Evolutionary conservation across 2,329 filamentous ascomycete genomes (phyloP).

Genomic region (Aspergillus flavus): DNA sequence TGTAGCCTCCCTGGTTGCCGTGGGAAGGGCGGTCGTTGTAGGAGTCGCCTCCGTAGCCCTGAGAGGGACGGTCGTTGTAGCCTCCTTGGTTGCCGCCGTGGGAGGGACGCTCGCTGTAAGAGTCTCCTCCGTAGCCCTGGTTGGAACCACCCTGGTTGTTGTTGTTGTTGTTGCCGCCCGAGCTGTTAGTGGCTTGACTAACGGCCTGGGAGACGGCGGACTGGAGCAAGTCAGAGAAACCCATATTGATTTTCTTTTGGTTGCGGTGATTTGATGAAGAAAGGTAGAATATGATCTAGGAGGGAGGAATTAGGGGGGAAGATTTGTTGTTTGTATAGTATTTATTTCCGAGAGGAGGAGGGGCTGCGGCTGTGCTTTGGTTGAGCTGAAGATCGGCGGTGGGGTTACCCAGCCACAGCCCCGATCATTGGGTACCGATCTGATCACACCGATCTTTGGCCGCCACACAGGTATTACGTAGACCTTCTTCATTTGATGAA

Average conservation of each 20-base stretch:
- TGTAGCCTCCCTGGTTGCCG: background rate
- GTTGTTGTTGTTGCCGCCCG: background rate
- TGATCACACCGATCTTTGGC: background rate
- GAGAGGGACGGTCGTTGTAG: background rate
- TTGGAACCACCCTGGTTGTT: background rate
- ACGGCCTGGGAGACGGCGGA: slow-evolving; percentile 11
- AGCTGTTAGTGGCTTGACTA: background rate
- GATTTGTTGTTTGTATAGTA: background rate
- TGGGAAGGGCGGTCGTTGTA: background rate
- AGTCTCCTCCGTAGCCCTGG: background rate
- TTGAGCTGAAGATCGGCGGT: slow-evolving; percentile 2
- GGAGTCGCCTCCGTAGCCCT: background rate
- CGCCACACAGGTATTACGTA: background rate
- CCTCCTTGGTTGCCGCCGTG: background rate
- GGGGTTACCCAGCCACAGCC: slow-evolving; percentile 4
- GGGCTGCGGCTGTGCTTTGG: slow-evolving; percentile 17
- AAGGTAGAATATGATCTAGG: background rate
- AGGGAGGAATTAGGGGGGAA: background rate
- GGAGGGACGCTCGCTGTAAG: background rate
- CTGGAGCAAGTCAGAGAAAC: slow-evolving; percentile 23
- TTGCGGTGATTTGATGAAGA: background rate
- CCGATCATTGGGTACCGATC: background rate
- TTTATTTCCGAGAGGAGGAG: slow-evolving; percentile 12
- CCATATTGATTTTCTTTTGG: slow-evolving; percentile 22
- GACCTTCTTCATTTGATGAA: too few relatives aligned